Base-by-base conservation (phyloP, 257 asterid genomes). In the Solanum pennellii region DNA sequence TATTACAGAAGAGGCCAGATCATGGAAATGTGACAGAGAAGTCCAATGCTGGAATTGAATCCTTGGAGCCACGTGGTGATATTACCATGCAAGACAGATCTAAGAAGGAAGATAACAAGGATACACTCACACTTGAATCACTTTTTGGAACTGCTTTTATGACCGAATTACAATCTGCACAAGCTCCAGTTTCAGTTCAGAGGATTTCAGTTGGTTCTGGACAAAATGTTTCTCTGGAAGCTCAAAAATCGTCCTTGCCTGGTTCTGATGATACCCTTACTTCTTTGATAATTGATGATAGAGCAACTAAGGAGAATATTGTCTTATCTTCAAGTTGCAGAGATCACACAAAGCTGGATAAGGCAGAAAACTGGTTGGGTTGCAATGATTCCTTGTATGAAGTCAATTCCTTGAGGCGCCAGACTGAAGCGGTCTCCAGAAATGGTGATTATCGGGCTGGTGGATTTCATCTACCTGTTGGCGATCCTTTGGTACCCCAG, bases 111-210 rank as follows among this genome's bases (percentile, higher is more conserved):
- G 95, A 91, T 86, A 87, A 86, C 82, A 89, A 89, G 85, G 90
- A 91, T 68, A 14, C 89, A 6, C 93, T 93, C 68, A 94, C 98
- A 39, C 95, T 96, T 23, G 98, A 96, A 92, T 89, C 98, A 44
- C 98, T 96, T 69, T 96, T 96, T 90, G 98, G 98, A 87, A 88
- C 93, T 93, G 97, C 98, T 92, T 96, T 96, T 87, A 96, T 96
- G 98, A 88, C 89, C 80, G 98, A 95, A 91, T 93, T 96, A 14
- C 93, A 95, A 89, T 95, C 98, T 47, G 95, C 92, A 84, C 93
- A 93, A 69, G 98, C 98, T 77, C 98, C 99, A 41, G 95, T 96
- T 88, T 96, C 99, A 79, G 92, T 92, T 86, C 94, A 94, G 86
- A 92, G 95, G 87, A 95, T 93, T 83, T 88, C 93, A 42, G 87